A percentile compares a stretch with the other conserved stretches of the same genome.
Evolutionary conservation across 495 filamentous ascomycete species (phyloP).

Genomic region (Penicillium ochrochloron): DNA sequence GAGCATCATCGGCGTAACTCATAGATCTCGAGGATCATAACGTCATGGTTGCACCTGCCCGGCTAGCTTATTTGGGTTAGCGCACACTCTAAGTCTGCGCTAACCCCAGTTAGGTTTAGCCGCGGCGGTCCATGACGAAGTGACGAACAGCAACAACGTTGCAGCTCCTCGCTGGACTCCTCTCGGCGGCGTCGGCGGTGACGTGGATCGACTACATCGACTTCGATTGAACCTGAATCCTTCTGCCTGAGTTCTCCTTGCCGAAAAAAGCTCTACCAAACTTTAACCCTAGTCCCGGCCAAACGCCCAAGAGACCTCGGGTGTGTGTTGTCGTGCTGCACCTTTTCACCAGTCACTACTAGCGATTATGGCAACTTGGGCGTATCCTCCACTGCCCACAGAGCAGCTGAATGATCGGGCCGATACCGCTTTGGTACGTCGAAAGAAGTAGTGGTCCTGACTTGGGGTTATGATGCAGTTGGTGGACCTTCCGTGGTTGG

Average conservation of each 20-base stretch:
- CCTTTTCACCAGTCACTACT: not conserved
- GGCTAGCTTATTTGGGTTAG: slow-evolving; percentile 35
- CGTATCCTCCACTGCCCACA: slow-evolving; percentile 72
- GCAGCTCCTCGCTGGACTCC: slow-evolving; percentile 20
- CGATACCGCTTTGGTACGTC: slow-evolving; percentile 67
- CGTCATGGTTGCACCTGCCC: slow-evolving; percentile 39
- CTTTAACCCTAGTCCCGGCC: slow-evolving; percentile 3
- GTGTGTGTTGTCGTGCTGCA: not conserved
- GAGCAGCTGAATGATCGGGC: slow-evolving; percentile 68
- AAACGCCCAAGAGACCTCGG: not conserved
- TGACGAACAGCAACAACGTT: slow-evolving; percentile 30
- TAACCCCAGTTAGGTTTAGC: slow-evolving; percentile 32
- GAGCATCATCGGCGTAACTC: slow-evolving; percentile 19
- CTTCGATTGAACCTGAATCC: slow-evolving; percentile 13
- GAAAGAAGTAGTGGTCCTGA: slow-evolving; percentile 9
- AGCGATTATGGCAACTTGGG: slow-evolving; percentile 70
- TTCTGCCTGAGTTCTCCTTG: slow-evolving; percentile 24
- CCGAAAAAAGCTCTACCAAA: slow-evolving; percentile 11
- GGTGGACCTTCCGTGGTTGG: slow-evolving; percentile 21
- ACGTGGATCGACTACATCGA: slow-evolving; percentile 31
- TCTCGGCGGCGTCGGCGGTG: slow-evolving; percentile 20
- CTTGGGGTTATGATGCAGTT: slow-evolving; percentile 12
- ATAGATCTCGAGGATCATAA: slow-evolving; percentile 32
- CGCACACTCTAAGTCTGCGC: slow-evolving; percentile 15
- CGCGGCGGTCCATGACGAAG: slow-evolving; percentile 41